Evolutionary conservation across 2,329 filamentous ascomycete genomes (phyloP).

Genomic region (Pseudogymnoascus sp.): DNA sequence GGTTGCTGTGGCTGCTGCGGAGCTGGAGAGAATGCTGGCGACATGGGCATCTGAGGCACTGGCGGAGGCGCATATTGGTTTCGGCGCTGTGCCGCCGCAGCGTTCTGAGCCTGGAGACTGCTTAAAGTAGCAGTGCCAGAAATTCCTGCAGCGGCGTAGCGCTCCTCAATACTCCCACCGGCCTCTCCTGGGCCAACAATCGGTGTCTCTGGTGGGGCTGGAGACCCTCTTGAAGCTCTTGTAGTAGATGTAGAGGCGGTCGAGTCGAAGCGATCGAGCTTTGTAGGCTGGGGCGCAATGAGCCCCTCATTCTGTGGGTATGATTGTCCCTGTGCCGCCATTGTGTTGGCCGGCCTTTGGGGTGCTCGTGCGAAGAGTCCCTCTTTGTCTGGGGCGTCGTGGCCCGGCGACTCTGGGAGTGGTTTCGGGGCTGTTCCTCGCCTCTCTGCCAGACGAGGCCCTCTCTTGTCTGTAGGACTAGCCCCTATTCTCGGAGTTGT

Average conservation of each 20-base stretch:
- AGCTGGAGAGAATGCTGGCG: slow-evolving; percentile 22
- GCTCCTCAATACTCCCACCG: slow-evolving; percentile 77
- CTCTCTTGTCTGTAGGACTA: slow-evolving; percentile 47
- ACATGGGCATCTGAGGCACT: slow-evolving; percentile 33
- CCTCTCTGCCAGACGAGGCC: slow-evolving; percentile 68
- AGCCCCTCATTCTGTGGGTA: slow-evolving; percentile 37
- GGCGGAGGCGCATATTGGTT: slow-evolving; percentile 63
- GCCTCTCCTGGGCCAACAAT: slow-evolving; percentile 64
- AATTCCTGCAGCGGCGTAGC: slow-evolving; percentile 86
- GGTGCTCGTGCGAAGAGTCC: slow-evolving; percentile 64
- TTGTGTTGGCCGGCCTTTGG: slow-evolving; percentile 34
- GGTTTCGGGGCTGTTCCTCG: slow-evolving; percentile 76
- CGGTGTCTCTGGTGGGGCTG: slow-evolving; percentile 89
- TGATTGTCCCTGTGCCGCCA: slow-evolving; percentile 33
- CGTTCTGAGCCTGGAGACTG: slow-evolving; percentile 64
- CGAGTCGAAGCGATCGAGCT: slow-evolving; percentile 60
- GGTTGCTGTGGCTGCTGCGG: slow-evolving; percentile 33
- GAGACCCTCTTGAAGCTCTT: slow-evolving; percentile 82
- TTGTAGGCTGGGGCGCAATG: slow-evolving; percentile 28
- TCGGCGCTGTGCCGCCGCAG: slow-evolving; percentile 72
- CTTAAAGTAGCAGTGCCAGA: slow-evolving; percentile 77
- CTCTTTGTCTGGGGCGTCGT: slow-evolving; percentile 66
- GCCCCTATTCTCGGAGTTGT: slow-evolving; percentile 25
- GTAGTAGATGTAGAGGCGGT: slow-evolving; percentile 92
- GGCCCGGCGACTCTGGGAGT: slow-evolving; percentile 73